phyloP scores from a whole-genome alignment of 2,329 filamentous ascomycete species.

The Beauveria pseudobassiana region DNA sequence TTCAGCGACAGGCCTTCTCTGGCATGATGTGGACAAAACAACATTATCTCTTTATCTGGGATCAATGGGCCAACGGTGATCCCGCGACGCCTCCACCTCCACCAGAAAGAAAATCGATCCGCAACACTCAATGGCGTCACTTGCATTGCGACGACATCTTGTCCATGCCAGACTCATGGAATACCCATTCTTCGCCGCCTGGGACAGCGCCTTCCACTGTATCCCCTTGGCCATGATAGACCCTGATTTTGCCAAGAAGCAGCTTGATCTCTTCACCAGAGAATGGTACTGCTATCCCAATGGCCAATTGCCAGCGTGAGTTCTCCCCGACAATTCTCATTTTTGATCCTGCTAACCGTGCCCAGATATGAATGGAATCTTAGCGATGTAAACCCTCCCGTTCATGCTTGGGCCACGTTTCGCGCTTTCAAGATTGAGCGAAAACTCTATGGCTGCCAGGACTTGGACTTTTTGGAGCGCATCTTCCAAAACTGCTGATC shows the following conservation, averaged over 20 bases:
- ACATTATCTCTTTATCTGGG: slow-evolving; percentile 94
- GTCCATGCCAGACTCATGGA: slow-evolving; percentile 98
- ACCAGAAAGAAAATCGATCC: slow-evolving; percentile 66
- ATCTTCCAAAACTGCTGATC: slow-evolving; percentile 88
- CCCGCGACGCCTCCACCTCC: slow-evolving; percentile 83
- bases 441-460: slow-evolving; percentile 91
- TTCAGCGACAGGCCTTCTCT: slow-evolving; percentile 87
- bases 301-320: slow-evolving; percentile 81
- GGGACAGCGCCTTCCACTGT: slow-evolving; percentile 96
- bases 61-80: slow-evolving; percentile 95
- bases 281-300: slow-evolving; percentile 99
- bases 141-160: slow-evolving; percentile 91
- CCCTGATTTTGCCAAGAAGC: slow-evolving; percentile 96
- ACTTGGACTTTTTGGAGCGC: slow-evolving; percentile 89
- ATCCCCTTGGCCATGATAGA: slow-evolving; percentile 96
- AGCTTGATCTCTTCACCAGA: slow-evolving; percentile 88
- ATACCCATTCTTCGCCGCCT: slow-evolving; percentile 95
- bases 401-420: slow-evolving; percentile 95
- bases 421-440: slow-evolving; percentile 96
- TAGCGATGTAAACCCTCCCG: slow-evolving; percentile 90
- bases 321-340: slow-evolving; percentile 12
- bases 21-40: slow-evolving; percentile 99
- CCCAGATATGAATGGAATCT: slow-evolving; percentile 86
- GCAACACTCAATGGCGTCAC: slow-evolving; percentile 89
- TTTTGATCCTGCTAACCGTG: slow-evolving; percentile 14